Evolutionary conservation across 768 basidiomycete species (phyloP), one percentile per base, ranked within the genome.

Genomic region (Clavaria fumosa): DNA sequence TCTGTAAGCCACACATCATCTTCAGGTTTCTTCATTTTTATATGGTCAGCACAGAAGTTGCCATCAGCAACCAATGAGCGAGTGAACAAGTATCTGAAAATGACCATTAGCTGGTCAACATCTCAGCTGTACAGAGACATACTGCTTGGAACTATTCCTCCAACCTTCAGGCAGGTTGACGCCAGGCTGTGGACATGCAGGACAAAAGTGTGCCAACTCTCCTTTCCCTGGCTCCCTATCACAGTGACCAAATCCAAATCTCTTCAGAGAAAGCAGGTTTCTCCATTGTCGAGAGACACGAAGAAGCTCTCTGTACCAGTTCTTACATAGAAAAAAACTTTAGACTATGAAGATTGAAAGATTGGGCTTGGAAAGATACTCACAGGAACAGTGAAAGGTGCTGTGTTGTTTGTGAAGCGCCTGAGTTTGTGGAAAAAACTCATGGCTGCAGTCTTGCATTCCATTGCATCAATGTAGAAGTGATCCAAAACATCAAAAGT

Each of bases 401-500:
- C 23, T 4, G 15, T 12, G 19, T 33, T 33, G 27, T 45, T 31
- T 6, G 44, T 47, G 14, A 40, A 2, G n/a, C 42, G 32, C 12
- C 41, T 23, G 3, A 47, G 27, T 31, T 45, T 40, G 12, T 20
- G 17, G 14, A 7, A 45, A 27, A 38, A 47, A 42, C 34, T 43
- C 14, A n/a, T 28, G 7, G 41, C 41, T 0, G 42, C 37, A 10
- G 41, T 45, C 31, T 47, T 47, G 41, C 52, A 51, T 28, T 51
- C 43, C 20, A 53, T 9, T 1, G 24, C 5, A 12, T 52, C 43
- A 3, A 54, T 32, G 4, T 43, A 23, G 31, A 53, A 51, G 4
- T 45, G 9, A 31, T 55, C 38, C 6, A 53, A 42, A 2, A 48
- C 49, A 5, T 31, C 14, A 27, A 52, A 52, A 2, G 47, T 51